Percentiles rank a stretch among this genome's conserved stretches.
phyloP scores from a whole-genome alignment of 1,139 yeast genomes.

The Yamadazyma sp. region DNA sequence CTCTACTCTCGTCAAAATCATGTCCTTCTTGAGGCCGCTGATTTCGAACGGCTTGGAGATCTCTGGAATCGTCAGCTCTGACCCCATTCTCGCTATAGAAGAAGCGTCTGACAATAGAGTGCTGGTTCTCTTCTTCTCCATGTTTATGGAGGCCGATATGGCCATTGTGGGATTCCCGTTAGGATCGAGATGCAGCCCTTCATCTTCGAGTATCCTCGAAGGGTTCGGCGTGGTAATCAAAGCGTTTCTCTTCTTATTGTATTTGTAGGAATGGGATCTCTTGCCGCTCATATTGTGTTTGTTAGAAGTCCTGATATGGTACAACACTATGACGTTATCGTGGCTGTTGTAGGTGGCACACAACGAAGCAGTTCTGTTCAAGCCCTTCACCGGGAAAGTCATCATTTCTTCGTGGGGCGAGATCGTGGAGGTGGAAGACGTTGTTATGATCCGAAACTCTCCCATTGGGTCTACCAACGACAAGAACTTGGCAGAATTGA shows the following conservation, averaged over 20 bases:
- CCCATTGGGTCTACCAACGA: constrained; percentile 69
- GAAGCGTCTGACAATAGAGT: constrained; percentile 56
- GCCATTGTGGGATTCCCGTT: not conserved
- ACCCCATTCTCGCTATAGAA: constrained; percentile 63
- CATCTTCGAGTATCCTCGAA: constrained; percentile 44
- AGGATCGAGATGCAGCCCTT: constrained; percentile 21
- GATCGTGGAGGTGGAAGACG: constrained; percentile 70
- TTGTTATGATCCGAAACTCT: constrained; percentile 64
- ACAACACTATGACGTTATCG: constrained; percentile 46
- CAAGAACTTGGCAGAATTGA: constrained; percentile 47
- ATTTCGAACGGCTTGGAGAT: constrained; percentile 26
- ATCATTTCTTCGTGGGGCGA: constrained; percentile 57
- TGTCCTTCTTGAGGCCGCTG: constrained; percentile 54
- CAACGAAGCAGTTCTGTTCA: constrained; percentile 35
- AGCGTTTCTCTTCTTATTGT: constrained; percentile 26
- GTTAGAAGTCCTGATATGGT: constrained; percentile 50
- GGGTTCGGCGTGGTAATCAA: constrained; percentile 42
- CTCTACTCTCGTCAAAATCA: constrained; percentile 63
- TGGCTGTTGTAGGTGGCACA: constrained; percentile 54
- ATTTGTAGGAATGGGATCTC: constrained; percentile 15
- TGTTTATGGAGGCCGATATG: constrained; percentile 30
- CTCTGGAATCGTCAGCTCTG: constrained; percentile 36
- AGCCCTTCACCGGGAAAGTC: constrained; percentile 44
- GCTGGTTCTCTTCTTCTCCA: constrained; percentile 55
- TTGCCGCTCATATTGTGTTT: constrained; percentile 16